These are phyloP conservation scores for Pythium rishiriense DNA, from an alignment of 352 stramenopile genomes.

Conservation along the genomic window DNA sequence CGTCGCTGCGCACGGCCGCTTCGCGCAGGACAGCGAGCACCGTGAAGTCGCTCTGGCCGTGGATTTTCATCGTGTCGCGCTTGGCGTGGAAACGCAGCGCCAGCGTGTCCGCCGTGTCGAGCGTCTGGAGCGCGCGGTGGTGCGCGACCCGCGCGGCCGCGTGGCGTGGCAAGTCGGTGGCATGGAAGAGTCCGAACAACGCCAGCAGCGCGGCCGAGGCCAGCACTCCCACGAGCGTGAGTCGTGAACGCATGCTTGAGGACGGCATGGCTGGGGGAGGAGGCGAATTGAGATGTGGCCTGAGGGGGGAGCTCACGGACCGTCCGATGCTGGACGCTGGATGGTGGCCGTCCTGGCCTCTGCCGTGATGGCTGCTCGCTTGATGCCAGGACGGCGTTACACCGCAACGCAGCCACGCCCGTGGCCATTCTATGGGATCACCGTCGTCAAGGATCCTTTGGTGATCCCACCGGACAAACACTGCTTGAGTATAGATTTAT, in stretches of 20 bases:
- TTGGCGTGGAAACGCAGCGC: slow-evolving; percentile 47
- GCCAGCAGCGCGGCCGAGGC: slow-evolving; percentile 10
- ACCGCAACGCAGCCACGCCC: background rate
- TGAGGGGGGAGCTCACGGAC: no score
- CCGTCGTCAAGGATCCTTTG: background rate
- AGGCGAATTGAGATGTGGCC: slow-evolving; percentile 1
- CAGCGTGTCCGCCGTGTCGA: slow-evolving; percentile 32
- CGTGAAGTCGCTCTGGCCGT: slow-evolving; percentile 43
- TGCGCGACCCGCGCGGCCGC: slow-evolving; percentile 42
- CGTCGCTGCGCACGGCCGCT: slow-evolving; percentile 11
- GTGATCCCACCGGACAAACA: background rate
- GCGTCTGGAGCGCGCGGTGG: slow-evolving; percentile 39
- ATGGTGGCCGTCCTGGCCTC: background rate
- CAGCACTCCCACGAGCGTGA: slow-evolving; percentile 5
- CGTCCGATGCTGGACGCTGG: background rate
- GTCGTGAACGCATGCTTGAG: background rate
- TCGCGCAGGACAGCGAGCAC: slow-evolving; percentile 40
- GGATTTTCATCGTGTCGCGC: slow-evolving; percentile 50
- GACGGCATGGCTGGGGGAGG: background rate
- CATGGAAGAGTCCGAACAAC: slow-evolving; percentile 11
- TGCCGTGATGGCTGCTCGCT: background rate
- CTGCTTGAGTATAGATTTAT: background rate
- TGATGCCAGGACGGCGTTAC: background rate
- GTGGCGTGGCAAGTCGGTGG: slow-evolving; percentile 29
- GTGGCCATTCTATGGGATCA: background rate